Conservation (phyloP, 2,329 filamentous ascomycete species). For the Fusarium lateritium region DNA sequence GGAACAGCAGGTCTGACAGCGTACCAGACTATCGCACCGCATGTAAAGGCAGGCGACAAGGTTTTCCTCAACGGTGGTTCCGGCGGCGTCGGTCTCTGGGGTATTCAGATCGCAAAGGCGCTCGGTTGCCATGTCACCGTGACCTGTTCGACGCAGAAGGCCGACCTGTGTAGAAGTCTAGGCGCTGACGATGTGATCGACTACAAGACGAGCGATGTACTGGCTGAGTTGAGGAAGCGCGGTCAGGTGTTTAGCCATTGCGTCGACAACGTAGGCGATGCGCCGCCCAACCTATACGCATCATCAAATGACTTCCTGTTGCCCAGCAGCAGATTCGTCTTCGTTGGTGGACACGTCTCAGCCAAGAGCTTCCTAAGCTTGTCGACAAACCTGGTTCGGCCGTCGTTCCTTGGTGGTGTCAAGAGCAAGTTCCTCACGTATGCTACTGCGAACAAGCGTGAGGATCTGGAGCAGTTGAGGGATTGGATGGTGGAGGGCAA, state of each 20-base stretch:
- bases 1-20: slow-evolving; percentile 64
- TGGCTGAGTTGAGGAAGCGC: slow-evolving; percentile 61
- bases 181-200: slow-evolving; percentile 77
- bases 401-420: slow-evolving; percentile 57
- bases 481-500: slow-evolving; percentile 71
- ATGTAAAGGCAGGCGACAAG: slow-evolving; percentile 66
- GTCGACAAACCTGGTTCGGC: slow-evolving; percentile 47
- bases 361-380: slow-evolving; percentile 46
- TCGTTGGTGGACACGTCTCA: slow-evolving; percentile 61
- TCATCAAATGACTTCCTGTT: slow-evolving; percentile 65
- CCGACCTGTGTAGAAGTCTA: slow-evolving; percentile 68
- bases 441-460: slow-evolving; percentile 57
- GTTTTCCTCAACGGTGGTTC: slow-evolving; percentile 77
- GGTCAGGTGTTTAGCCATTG: slow-evolving; percentile 65
- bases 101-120: slow-evolving; percentile 75
- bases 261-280: slow-evolving; percentile 72
- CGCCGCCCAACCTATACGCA: slow-evolving; percentile 67
- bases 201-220: slow-evolving; percentile 67
- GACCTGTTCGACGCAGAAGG: slow-evolving; percentile 72
- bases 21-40: slow-evolving; percentile 63
- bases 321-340: slow-evolving; percentile 63
- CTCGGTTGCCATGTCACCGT: slow-evolving; percentile 73
- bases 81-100: slow-evolving; percentile 73
- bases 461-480: slow-evolving; percentile 66
- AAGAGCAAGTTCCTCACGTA: slow-evolving; percentile 61